phyloP scores from a whole-genome alignment of 176 grass and related monocot species.

The Phoenix dactylifera region DNA sequence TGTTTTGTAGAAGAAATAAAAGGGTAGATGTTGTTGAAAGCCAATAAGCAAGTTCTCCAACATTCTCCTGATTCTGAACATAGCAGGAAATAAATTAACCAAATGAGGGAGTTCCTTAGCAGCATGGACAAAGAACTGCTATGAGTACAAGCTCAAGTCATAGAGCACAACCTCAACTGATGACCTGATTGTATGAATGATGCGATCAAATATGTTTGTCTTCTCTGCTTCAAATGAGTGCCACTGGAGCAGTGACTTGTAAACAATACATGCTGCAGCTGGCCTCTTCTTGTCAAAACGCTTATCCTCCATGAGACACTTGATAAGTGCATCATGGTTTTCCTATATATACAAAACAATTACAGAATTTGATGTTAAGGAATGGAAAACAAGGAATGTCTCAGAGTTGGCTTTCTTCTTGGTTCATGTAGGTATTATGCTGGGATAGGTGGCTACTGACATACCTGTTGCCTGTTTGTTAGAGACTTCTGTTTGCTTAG shows the following conservation, averaged over 20 bases:
- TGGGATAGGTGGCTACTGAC: background rate
- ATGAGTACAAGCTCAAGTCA: too few relatives aligned
- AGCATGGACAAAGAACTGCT: too few relatives aligned
- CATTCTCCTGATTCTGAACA: conserved; percentile 50
- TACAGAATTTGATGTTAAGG: background rate
- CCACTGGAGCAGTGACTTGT: conserved; percentile 83
- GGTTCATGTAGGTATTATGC: background rate
- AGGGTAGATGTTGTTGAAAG: conserved; percentile 78
- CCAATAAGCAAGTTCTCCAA: conserved; percentile 80
- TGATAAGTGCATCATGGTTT: conserved; percentile 85
- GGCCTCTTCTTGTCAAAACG: conserved; percentile 61
- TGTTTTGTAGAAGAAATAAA: conserved; percentile 74
- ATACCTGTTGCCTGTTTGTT: conserved; percentile 67
- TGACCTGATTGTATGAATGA: conserved; percentile 80
- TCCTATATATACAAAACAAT: conserved; percentile 40
- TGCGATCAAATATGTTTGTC: conserved; percentile 88
- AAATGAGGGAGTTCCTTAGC: background rate
- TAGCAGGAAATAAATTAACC: background rate
- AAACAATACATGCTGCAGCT: conserved; percentile 68
- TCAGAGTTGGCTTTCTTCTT: background rate
- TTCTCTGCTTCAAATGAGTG: conserved; percentile 87
- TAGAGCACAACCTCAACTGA: conserved; percentile 53
- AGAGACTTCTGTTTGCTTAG: conserved; percentile 88
- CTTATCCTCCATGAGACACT: conserved; percentile 60
- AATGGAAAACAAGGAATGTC: background rate